A percentile compares a stretch with the other conserved stretches of the same genome.
These are phyloP conservation scores for Naegleria gruberi DNA, from an alignment of 208 protist genomes.

Conservation along the genomic window DNA sequence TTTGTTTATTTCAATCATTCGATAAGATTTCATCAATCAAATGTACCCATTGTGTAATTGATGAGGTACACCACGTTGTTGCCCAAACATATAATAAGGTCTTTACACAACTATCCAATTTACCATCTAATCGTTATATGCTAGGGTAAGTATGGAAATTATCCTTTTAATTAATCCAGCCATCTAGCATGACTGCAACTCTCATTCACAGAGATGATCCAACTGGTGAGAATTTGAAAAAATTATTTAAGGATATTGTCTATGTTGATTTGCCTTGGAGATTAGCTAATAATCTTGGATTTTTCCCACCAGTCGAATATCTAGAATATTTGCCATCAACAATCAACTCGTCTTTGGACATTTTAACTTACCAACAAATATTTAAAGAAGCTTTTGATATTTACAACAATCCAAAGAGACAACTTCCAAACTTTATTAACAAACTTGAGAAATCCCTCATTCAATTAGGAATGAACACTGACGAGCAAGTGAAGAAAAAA, in stretches of 20 bases:
- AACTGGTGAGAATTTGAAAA: background rate
- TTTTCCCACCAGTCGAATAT: slow-evolving; percentile 33
- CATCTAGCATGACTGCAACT: slow-evolving; percentile 28
- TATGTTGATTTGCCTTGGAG: slow-evolving; percentile 30
- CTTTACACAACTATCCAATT: background rate
- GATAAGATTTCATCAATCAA: background rate
- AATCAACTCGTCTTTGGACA: background rate
- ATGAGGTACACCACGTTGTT: slow-evolving; percentile 29
- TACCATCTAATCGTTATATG: background rate
- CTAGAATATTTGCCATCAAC: slow-evolving; percentile 21
- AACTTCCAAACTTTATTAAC: background rate
- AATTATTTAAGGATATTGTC: slow-evolving; percentile 18
- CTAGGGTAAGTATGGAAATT: background rate
- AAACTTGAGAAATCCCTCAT: background rate
- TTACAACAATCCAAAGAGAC: background rate
- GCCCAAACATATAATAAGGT: slow-evolving; percentile 9
- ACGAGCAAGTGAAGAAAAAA: slow-evolving; percentile 11
- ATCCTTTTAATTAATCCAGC: background rate
- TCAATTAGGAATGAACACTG: background rate
- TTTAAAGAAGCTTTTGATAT: background rate
- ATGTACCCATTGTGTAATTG: slow-evolving; percentile 11
- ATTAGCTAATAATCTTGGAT: slow-evolving; percentile 20
- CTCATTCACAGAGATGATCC: slow-evolving; percentile 31
- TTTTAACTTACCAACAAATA: background rate
- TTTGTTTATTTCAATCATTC: slow-evolving; percentile 32